Evolutionary conservation across 1,284 basidiomycete genomes (phyloP).

Genomic region (Cutaneotrichosporon mucoides): DNA sequence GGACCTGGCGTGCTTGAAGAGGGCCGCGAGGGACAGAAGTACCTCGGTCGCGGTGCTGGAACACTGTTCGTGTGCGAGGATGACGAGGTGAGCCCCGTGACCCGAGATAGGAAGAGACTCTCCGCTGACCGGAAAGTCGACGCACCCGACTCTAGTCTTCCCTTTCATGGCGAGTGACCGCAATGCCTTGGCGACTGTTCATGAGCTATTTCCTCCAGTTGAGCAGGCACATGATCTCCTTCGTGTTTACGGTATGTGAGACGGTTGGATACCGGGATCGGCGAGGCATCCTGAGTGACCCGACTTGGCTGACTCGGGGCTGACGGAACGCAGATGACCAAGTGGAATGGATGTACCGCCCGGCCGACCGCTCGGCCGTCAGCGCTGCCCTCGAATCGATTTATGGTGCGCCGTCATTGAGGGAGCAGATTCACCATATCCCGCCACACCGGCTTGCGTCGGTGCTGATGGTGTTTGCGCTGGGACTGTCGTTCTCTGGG

Average conservation of each 20-base stretch:
- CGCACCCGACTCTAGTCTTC: constrained; percentile 9
- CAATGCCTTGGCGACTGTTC: constrained; percentile 2
- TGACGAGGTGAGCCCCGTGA: constrained; percentile 7
- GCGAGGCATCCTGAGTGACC: no score
- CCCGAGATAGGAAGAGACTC: background rate
- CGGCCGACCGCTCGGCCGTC: constrained; percentile 10
- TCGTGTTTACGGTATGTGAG: constrained; percentile 13
- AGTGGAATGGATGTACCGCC: constrained; percentile 29
- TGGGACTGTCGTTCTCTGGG: constrained; percentile 11
- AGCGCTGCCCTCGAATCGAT: constrained; percentile 10
- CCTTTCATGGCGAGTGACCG: constrained; percentile 17
- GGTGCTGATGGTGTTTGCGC: constrained; percentile 19
- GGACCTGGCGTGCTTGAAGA: constrained; percentile 14
- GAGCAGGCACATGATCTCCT: constrained; percentile 12
- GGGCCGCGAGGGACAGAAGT: constrained; percentile 16
- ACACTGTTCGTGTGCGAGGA: constrained; percentile 22
- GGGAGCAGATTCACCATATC: constrained; percentile 17
- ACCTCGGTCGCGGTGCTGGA: constrained; percentile 23
- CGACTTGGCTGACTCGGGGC: no score
- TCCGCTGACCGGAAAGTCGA: constrained; percentile 18
- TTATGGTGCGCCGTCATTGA: constrained; percentile 13
- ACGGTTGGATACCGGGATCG: background rate
- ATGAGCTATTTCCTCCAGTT: constrained; percentile 15
- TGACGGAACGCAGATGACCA: constrained; percentile 10
- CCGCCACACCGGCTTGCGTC: constrained; percentile 19